Percentiles rank a stretch among this genome's conserved stretches.
Evolutionary conservation across 495 filamentous ascomycete species (phyloP).

Genomic region (Penicillium antarcticum): DNA sequence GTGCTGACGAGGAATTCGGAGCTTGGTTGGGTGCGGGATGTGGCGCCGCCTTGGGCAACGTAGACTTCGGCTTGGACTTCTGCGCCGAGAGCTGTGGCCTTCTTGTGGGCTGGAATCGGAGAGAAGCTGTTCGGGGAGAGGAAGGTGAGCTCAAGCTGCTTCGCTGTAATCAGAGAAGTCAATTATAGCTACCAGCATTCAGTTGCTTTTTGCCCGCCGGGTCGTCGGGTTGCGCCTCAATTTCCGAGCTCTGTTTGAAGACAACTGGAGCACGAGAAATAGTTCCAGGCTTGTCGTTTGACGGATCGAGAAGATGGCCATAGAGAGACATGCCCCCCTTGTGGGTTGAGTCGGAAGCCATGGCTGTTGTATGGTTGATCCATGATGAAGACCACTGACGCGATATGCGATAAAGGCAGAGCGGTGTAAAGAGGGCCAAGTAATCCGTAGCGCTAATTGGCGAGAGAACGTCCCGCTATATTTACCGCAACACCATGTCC

Average conservation of each 20-base stretch:
- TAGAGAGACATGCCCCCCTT: conserved; percentile 56
- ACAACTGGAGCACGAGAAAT: conserved; percentile 79
- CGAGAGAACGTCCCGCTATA: too few species aligned
- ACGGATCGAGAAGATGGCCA: conserved; percentile 58
- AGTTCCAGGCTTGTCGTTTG: conserved; percentile 52
- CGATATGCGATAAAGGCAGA: too few species aligned
- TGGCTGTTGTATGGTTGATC: conserved; percentile 11
- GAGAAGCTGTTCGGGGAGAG: conserved; percentile 52
- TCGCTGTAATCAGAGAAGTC: conserved; percentile 15
- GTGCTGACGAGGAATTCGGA: conserved; percentile 18
- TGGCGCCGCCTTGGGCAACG: conserved; percentile 38
- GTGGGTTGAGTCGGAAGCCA: conserved; percentile 35
- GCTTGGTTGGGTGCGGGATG: conserved; percentile 24
- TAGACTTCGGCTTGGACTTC: conserved; percentile 65
- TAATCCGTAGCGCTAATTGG: too few species aligned
- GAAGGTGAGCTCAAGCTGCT: conserved; percentile 48
- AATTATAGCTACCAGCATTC: conserved; percentile 64
- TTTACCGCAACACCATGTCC: too few species aligned
- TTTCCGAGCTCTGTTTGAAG: conserved; percentile 57
- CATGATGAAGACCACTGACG: too few species aligned
- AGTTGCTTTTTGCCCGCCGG: conserved; percentile 66
- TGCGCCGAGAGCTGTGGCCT: conserved; percentile 66
- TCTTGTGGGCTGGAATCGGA: conserved; percentile 86
- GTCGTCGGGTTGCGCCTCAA: conserved; percentile 49
- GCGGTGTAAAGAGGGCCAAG: too few species aligned